Evolutionary conservation across 2,329 filamentous ascomycete genomes (phyloP).

Genomic region (Hypoxylon sp.): DNA sequence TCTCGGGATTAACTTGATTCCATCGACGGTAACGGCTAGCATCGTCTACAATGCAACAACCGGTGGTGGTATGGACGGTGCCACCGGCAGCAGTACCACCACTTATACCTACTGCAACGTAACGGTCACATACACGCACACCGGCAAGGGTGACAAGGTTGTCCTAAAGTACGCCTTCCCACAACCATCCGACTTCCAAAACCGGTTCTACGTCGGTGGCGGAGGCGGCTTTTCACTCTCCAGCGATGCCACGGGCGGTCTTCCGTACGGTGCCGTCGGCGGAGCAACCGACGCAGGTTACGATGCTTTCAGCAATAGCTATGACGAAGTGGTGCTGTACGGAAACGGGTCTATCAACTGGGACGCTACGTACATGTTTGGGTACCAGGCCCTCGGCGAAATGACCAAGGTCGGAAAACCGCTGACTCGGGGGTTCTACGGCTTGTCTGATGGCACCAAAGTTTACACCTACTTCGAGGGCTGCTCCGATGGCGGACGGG

Average conservation of each 20-base stretch:
- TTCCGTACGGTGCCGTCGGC: slow-evolving; percentile 59
- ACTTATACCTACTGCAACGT: slow-evolving; percentile 56
- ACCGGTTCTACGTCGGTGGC: slow-evolving; percentile 62
- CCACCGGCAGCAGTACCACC: slow-evolving; percentile 46
- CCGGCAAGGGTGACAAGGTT: slow-evolving; percentile 53
- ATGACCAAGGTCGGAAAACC: slow-evolving; percentile 64
- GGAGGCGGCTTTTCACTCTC: slow-evolving; percentile 61
- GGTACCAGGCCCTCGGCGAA: slow-evolving; percentile 66
- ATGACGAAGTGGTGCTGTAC: slow-evolving; percentile 58
- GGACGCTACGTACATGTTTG: slow-evolving; percentile 65
- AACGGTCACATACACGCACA: slow-evolving; percentile 56
- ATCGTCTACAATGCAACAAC: slow-evolving; percentile 56
- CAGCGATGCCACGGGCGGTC: slow-evolving; percentile 57
- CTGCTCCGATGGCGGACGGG: slow-evolving; percentile 64
- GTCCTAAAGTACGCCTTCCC: slow-evolving; percentile 56
- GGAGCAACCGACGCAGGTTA: slow-evolving; percentile 62
- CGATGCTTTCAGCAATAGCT: slow-evolving; percentile 58
- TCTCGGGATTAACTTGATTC: slow-evolving; percentile 58
- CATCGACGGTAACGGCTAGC: slow-evolving; percentile 59
- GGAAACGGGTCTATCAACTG: slow-evolving; percentile 68
- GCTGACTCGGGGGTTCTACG: slow-evolving; percentile 59
- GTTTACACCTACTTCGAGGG: slow-evolving; percentile 68
- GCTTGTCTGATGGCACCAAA: slow-evolving; percentile 44
- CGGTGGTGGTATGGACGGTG: slow-evolving; percentile 24
- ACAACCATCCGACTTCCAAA: slow-evolving; percentile 57